Percentiles rank a stretch among this genome's conserved stretches.
Conservation (phyloP, 2,329 filamentous ascomycete genomes). For the Fusarium scirpi region DNA sequence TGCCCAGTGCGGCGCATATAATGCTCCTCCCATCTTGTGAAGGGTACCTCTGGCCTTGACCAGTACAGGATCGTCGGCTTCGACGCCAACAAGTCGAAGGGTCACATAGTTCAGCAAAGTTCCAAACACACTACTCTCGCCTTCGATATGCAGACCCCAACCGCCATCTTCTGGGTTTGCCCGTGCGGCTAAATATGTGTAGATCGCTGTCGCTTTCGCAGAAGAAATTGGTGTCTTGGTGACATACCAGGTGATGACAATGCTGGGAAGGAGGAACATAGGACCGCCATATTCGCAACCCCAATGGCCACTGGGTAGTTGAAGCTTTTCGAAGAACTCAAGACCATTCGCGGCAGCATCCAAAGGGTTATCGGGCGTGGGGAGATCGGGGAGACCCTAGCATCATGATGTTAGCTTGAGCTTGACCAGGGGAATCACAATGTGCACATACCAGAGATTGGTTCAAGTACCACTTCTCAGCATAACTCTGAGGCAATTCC, state of each 20-base stretch:
- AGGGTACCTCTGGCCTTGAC: conserved; percentile 84
- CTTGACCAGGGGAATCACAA: conserved; percentile 1
- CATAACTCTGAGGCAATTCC: conserved; percentile 85
- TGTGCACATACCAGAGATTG: conserved; percentile 73
- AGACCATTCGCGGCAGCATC: conserved; percentile 86
- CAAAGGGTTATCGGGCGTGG: conserved; percentile 76
- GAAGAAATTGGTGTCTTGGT: conserved; percentile 88
- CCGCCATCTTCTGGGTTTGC: conserved; percentile 91
- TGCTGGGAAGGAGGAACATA: conserved; percentile 91
- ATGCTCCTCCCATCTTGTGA: conserved; percentile 86
- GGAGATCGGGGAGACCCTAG: conserved; percentile 80
- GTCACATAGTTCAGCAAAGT: conserved; percentile 88
- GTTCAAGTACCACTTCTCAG: conserved; percentile 91
- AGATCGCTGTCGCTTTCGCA: conserved; percentile 86
- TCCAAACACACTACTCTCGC: conserved; percentile 90
- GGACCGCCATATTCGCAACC: conserved; percentile 97
- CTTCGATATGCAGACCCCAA: conserved; percentile 97
- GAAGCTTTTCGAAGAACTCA: conserved; percentile 88
- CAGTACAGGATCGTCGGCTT: conserved; percentile 86
- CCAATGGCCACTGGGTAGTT: conserved; percentile 92
- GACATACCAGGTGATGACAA: conserved; percentile 88
- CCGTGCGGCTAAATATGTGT: conserved; percentile 88
- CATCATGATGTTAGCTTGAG: conserved; percentile 10
- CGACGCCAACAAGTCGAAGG: conserved; percentile 84
- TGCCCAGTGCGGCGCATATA: conserved; percentile 91